Evolutionary conservation across 345 rosid genomes (phyloP).

Genomic region (Brassica juncea): DNA sequence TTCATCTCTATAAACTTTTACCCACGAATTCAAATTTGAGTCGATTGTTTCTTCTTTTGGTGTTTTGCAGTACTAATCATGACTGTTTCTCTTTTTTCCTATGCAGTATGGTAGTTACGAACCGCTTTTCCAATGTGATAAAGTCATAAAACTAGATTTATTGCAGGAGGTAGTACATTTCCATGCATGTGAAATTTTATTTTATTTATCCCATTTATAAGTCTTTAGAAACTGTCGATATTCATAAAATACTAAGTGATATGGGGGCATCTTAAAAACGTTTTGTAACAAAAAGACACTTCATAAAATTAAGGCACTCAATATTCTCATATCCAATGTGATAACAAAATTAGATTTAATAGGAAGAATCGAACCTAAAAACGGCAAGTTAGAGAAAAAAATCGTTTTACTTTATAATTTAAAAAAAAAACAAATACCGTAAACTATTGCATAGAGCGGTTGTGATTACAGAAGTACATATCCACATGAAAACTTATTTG

Average conservation of each 20-base stretch:
- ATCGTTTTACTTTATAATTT: neutral
- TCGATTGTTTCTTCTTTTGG: constrained; percentile 10
- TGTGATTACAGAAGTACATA: constrained; percentile 4
- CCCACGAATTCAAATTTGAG: constrained; percentile 37
- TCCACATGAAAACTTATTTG: constrained; percentile 10
- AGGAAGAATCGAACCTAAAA: neutral
- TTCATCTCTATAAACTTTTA: neutral
- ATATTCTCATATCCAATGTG: neutral
- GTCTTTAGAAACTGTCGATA: neutral
- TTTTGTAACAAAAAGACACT: neutral
- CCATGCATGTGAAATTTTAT: constrained; percentile 21
- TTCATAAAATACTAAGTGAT: neutral
- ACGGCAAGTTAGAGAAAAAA: neutral
- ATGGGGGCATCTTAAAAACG: neutral
- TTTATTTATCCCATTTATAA: neutral
- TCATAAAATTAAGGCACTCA: neutral
- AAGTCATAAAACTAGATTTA: constrained; percentile 16
- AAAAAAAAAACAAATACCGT: neutral
- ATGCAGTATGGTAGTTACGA: constrained; percentile 1
- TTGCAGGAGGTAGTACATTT: constrained; percentile 30
- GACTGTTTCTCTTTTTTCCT: constrained; percentile 16
- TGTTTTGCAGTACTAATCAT: constrained; percentile 32
- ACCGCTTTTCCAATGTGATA: constrained; percentile 33
- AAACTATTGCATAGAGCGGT: neutral
- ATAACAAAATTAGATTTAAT: neutral